These are phyloP conservation scores for Closterium sp. DNA, from an alignment of 139 green algal species.

Conservation along the genomic window DNA sequence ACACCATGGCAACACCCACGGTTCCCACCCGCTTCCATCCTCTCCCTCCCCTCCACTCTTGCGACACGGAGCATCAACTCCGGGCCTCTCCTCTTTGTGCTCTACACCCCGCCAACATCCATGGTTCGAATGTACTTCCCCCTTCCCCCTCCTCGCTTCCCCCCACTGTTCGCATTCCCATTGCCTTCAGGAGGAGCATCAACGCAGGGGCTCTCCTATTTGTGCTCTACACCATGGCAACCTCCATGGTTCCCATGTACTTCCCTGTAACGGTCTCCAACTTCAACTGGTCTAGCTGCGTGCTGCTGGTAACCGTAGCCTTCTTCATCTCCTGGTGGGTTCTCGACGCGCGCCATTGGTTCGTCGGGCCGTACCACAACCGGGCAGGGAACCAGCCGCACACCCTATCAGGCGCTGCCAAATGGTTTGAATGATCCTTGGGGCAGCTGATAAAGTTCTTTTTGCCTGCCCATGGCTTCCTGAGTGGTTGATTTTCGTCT, in stretches of 20 bases:
- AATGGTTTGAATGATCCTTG: no score
- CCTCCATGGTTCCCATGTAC: constrained; percentile 1
- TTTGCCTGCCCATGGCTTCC: no score
- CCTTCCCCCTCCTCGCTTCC: not conserved
- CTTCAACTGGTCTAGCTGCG: constrained; percentile 6
- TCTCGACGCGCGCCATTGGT: not conserved
- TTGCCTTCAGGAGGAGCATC: not conserved
- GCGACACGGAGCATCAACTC: no score
- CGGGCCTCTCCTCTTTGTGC: no score
- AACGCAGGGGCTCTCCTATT: not conserved
- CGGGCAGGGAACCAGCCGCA: no score
- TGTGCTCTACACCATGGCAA: not conserved
- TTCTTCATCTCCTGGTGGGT: not conserved
- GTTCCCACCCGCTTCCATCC: no score
- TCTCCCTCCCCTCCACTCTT: no score
- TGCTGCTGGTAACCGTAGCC: not conserved
- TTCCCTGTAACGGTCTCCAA: constrained; percentile 10
- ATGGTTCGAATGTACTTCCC: not conserved
- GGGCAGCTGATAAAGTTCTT: no score
- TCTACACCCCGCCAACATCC: not conserved
- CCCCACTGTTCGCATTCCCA: not conserved
- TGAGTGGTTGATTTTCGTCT: no score
- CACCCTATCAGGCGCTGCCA: no score
- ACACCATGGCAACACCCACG: no score
- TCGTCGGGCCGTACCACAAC: not conserved